A percentile compares a stretch with the other conserved stretches of the same genome.
These are phyloP conservation scores for Aspergillus novoparasiticus DNA, from an alignment of 2,329 filamentous ascomycete genomes.

Conservation along the genomic window DNA sequence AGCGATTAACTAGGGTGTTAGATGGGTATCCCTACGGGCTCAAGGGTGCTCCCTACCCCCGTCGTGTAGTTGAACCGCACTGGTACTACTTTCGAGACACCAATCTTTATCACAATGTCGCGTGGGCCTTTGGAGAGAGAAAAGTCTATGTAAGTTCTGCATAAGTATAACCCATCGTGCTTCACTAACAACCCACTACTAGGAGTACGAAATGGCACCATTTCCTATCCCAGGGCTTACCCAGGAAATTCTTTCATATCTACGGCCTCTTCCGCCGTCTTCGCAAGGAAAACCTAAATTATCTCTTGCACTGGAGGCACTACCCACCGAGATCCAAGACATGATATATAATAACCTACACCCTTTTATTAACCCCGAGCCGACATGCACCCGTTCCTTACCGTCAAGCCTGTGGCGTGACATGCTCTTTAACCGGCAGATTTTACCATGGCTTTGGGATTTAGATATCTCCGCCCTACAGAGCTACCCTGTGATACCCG, in stretches of 20 bases:
- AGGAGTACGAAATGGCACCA: constrained; percentile 1
- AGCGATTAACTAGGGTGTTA: not conserved
- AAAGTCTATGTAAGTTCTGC: not conserved
- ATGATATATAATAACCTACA: not conserved
- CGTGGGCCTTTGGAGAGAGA: not conserved
- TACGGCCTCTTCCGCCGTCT: not conserved
- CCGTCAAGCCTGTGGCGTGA: not conserved
- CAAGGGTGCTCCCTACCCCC: not conserved
- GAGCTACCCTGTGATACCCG: not conserved
- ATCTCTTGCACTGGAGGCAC: not conserved
- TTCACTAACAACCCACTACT: not conserved
- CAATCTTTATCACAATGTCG: not conserved
- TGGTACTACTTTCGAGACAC: not conserved
- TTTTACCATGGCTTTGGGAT: not conserved
- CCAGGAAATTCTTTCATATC: not conserved
- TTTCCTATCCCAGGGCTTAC: not conserved
- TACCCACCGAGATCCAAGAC: not conserved
- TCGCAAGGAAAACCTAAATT: not conserved
- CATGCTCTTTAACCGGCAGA: not conserved
- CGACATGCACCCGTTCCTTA: not conserved
- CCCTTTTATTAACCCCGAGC: not conserved
- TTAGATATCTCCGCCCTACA: not conserved
- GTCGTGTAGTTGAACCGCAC: not conserved
- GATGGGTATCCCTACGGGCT: too few relatives aligned
- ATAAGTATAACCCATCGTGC: not conserved